Conservation (phyloP, 106 monocot species). For the Allium sativum region DNA sequence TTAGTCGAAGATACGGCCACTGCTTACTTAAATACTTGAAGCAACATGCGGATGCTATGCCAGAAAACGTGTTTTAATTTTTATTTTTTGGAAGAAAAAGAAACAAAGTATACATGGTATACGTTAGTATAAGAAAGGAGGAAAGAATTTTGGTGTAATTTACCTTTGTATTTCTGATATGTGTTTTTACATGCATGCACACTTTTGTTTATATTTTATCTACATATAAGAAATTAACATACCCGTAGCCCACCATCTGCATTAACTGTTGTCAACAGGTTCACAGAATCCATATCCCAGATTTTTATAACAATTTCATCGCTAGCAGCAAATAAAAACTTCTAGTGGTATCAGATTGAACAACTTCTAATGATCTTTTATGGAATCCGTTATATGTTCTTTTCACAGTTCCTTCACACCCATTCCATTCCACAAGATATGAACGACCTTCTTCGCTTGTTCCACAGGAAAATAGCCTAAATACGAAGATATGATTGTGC, state of each 20-base stretch:
- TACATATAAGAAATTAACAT: constrained; percentile 10
- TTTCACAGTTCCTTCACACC: constrained; percentile 51
- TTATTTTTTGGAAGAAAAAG: too few relatives aligned
- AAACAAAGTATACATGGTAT: too few relatives aligned
- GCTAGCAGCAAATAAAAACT: constrained; percentile 44
- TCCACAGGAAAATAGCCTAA: constrained; percentile 56
- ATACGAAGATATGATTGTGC: too few relatives aligned
- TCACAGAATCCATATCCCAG: constrained; percentile 58
- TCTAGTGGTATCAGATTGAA: constrained; percentile 56
- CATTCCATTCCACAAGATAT: constrained; percentile 61
- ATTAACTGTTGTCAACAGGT: constrained; percentile 43
- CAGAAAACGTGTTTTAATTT: too few relatives aligned
- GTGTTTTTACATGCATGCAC: background rate
- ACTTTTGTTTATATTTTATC: too few relatives aligned
- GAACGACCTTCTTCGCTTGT: constrained; percentile 59
- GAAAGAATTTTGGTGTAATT: too few relatives aligned
- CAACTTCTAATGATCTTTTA: constrained; percentile 48
- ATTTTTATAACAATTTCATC: constrained; percentile 49
- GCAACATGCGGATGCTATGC: too few relatives aligned
- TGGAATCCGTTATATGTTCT: constrained; percentile 46
- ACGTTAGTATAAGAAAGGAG: too few relatives aligned
- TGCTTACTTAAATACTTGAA: too few relatives aligned
- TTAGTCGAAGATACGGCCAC: too few relatives aligned
- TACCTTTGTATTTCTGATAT: too few relatives aligned
- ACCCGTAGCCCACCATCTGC: constrained; percentile 56